These are phyloP conservation scores for Dictyostelium brefeldianum DNA, from an alignment of 78 protist species.

Conservation along the genomic window DNA sequence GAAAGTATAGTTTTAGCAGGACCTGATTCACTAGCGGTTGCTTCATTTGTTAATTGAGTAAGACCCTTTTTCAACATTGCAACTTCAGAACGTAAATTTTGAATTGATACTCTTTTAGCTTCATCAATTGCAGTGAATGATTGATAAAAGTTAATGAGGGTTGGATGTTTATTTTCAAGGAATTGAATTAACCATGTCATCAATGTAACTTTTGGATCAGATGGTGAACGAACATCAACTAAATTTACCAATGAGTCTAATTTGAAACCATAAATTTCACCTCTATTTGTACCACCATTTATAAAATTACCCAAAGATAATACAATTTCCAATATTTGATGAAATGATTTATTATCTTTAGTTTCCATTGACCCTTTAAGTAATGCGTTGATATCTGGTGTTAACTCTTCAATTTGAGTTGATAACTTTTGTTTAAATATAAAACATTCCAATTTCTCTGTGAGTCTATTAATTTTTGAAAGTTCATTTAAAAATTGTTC, in stretches of 20 bases:
- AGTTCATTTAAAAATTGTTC: conserved; percentile 76
- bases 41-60: conserved; percentile 57
- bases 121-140: conserved; percentile 31
- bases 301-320: conserved; percentile 82
- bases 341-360: conserved; percentile 34
- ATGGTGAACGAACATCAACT: conserved; percentile 47
- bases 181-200: conserved; percentile 60
- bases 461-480: conserved; percentile 36
- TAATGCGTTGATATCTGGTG: conserved; percentile 47
- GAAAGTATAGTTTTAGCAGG: conserved; percentile 34
- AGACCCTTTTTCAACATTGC: conserved; percentile 55
- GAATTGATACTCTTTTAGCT: conserved; percentile 65
- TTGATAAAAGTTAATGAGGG: conserved; percentile 1
- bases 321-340: conserved; percentile 61
- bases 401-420: conserved; percentile 58
- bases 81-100: conserved; percentile 53
- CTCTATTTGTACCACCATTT: conserved; percentile 86
- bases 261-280: conserved; percentile 84
- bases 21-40: conserved; percentile 8
- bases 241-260: conserved; percentile 38
- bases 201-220: conserved; percentile 59
- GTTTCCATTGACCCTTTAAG: conserved; percentile 17
- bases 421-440: conserved; percentile 63
- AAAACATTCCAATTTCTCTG: conserved; percentile 68
- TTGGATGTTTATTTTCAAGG: conserved; percentile 58